These are phyloP conservation scores for Cynanchum wilfordii DNA, from an alignment of 257 asterid genomes.

Conservation along the genomic window DNA sequence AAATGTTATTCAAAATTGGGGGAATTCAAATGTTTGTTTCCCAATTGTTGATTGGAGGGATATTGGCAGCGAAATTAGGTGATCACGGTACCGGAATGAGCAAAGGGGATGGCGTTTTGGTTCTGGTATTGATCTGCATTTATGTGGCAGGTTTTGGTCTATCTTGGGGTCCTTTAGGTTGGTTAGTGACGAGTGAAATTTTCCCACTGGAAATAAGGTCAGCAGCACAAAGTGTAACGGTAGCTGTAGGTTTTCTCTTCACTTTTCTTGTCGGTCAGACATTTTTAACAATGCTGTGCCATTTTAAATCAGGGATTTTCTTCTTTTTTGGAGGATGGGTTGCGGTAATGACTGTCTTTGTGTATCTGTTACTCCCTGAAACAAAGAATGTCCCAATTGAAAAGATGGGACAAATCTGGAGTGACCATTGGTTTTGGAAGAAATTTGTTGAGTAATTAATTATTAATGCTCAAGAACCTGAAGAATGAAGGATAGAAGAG, in stretches of 20 bases:
- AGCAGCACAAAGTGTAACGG: conserved; percentile 31
- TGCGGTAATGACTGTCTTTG: conserved; percentile 26
- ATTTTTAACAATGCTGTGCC: conserved; percentile 26
- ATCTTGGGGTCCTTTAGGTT: conserved; percentile 40
- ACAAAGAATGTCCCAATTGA: conserved; percentile 33
- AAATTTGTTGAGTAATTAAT: conserved; percentile 1
- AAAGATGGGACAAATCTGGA: conserved; percentile 31
- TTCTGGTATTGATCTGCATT: conserved; percentile 19
- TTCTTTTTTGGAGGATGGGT: conserved; percentile 37
- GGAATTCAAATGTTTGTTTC: conserved; percentile 2
- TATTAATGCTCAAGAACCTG: not conserved
- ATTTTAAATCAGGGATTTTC: conserved; percentile 21
- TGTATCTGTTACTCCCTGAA: conserved; percentile 27
- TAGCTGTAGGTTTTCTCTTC: conserved; percentile 20
- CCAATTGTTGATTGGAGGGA: conserved; percentile 18
- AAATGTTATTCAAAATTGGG: not conserved
- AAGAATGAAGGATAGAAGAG: no score
- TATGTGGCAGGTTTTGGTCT: conserved; percentile 27
- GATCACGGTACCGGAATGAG: conserved; percentile 28
- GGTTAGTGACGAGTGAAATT: conserved; percentile 31
- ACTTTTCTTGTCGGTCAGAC: conserved; percentile 24
- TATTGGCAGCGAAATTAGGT: conserved; percentile 23
- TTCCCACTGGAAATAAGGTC: conserved; percentile 34
- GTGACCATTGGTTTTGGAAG: conserved; percentile 32
- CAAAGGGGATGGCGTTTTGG: conserved; percentile 1